phyloP scores from a whole-genome alignment of 441 rosid genomes.

The Syzygium syzygioides region DNA sequence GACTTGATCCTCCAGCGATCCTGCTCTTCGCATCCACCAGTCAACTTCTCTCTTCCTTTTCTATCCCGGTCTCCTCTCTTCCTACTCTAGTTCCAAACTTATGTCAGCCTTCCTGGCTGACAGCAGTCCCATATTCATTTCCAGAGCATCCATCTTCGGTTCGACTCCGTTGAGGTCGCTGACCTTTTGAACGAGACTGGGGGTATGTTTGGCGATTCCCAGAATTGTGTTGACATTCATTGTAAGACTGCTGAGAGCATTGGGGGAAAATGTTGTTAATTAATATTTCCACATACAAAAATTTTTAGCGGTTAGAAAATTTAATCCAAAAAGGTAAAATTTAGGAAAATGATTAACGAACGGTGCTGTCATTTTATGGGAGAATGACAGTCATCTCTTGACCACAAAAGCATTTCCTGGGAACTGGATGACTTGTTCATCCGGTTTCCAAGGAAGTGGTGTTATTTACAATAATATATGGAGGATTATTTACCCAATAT shows the following conservation, averaged over 20 bases:
- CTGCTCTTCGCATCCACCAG: not conserved
- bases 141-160: not conserved
- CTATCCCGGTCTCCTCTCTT: not conserved
- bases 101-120: not conserved
- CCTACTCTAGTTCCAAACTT: not conserved
- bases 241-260: not conserved
- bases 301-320: not conserved
- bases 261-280: not conserved
- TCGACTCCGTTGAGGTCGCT: not conserved
- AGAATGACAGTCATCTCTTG: too few species aligned
- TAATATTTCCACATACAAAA: not conserved
- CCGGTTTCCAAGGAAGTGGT: too few species aligned
- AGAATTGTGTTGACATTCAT: not conserved
- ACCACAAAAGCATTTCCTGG: too few species aligned
- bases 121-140: not conserved
- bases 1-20: not conserved
- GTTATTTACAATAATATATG: too few species aligned
- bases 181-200: not conserved
- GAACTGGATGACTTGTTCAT: too few species aligned
- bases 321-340: too few species aligned
- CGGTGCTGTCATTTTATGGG: too few species aligned
- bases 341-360: too few species aligned
- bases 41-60: not conserved
- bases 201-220: not conserved
- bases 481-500: too few species aligned